Base-by-base conservation (phyloP, 106 monocot genomes). In the Phalaenopsis aphrodite region DNA sequence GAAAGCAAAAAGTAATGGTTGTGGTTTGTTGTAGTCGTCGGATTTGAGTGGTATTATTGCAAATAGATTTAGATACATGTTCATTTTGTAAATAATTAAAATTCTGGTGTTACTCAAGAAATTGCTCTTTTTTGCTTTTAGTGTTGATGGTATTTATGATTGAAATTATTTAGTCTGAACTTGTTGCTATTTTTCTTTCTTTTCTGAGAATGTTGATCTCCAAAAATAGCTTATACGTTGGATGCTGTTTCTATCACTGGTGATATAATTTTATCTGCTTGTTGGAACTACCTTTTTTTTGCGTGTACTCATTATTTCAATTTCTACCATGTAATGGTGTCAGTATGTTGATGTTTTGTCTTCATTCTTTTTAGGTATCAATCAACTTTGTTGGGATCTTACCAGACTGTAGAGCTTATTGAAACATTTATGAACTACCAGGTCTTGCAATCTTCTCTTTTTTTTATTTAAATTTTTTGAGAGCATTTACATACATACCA, bases 341-440 rank as follows among this genome's bases (percentile, higher is more conserved):
- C 0, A 39, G 38, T 69, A 2, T 69, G 10, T 39, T 69, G 69
- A 39, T 69, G 12, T 39, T 69, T 15, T 4, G 30, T 43, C 47
- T 58, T 43, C 42, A 30, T 41, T 83, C 5, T 17, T 57, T 77
- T 75, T 81, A 90, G 89, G 91, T 91, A 92, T 77, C 92, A 92
- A 37, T 92, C 92, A 11, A 87, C 89, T 84, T 75, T 92, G 55
- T 80, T 89, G 87, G 92, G 92, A 66, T 92, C 89, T 56, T 92
- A 82, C 69, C 92, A 92, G 56, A 92, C 89, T 69, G 85, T 84
- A 46, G 92, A 92, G 82, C 85, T 92, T 11, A 89, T 92, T 56
- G 92, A 92, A 79, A 92, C 92, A 71, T 92, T 92, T 80, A 82
- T 92, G 89, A 92, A 92, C 78, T 92, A 92, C 72, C 92, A 92